A percentile compares a stretch with the other conserved stretches of the same genome.
These are phyloP conservation scores for Nitzschia inconspicua DNA, from an alignment of 108 stramenopile species.

Conservation along the genomic window DNA sequence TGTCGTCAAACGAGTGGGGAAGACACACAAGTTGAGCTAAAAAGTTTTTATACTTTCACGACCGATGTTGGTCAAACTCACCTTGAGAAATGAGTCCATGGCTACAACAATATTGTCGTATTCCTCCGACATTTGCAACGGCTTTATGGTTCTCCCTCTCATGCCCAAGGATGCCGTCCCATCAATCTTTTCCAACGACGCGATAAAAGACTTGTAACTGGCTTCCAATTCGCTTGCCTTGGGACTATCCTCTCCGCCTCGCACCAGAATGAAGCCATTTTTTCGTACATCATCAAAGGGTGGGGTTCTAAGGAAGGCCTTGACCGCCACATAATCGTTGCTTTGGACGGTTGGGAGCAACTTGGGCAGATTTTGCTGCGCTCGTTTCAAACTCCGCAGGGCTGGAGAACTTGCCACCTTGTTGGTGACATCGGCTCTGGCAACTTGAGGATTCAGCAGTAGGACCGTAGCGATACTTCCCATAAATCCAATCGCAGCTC, in stretches of 20 bases:
- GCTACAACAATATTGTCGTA: conserved; percentile 13
- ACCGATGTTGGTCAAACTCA: too few species aligned
- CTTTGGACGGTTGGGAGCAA: conserved; percentile 1
- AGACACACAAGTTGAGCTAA: too few species aligned
- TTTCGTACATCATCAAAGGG: conserved; percentile 43
- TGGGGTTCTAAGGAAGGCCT: conserved; percentile 36
- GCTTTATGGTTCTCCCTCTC: conserved; percentile 21
- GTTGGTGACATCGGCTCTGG: conserved; percentile 56
- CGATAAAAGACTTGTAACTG: conserved; percentile 42
- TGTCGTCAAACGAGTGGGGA: too few species aligned
- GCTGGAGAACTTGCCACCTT: conserved; percentile 54
- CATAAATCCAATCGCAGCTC: too few species aligned
- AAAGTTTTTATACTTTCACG: too few species aligned
- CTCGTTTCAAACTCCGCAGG: conserved; percentile 39
- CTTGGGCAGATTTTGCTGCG: conserved; percentile 30
- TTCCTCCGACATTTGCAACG: conserved; percentile 10
- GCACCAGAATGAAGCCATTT: conserved; percentile 33
- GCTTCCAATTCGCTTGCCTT: conserved; percentile 29
- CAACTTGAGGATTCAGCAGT: conserved; percentile 11
- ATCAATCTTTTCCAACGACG: conserved; percentile 43
- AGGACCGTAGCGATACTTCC: too few species aligned
- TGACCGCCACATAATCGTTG: conserved; percentile 37
- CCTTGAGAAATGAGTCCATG: conserved; percentile 17
- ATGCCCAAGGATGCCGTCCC: conserved; percentile 39
- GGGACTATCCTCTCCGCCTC: conserved; percentile 57